Percentiles rank a stretch among this genome's conserved stretches.
Conservation (phyloP, 768 basidiomycete genomes). For the Russula dissimulans region DNA sequence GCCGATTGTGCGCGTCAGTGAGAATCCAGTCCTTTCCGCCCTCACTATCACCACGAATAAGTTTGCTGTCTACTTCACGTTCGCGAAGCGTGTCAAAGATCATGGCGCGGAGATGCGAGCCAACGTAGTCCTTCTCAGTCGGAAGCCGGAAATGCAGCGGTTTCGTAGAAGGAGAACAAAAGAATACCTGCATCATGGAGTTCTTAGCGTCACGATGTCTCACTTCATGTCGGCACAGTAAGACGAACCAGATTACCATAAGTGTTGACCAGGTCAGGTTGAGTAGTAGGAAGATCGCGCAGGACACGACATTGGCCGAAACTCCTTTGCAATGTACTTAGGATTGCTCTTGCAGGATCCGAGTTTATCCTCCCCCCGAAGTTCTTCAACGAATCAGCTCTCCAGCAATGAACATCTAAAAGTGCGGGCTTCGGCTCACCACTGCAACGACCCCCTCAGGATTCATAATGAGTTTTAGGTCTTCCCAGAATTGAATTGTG, state of each 20-base stretch:
- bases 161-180: constrained; percentile 55
- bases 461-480: constrained; percentile 52
- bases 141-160: constrained; percentile 54
- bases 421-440: constrained; percentile 36
- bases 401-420: background rate
- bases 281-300: constrained; percentile 50
- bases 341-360: constrained; percentile 52
- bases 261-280: constrained; percentile 40
- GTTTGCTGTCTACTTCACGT: constrained; percentile 19
- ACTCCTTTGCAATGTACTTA: constrained; percentile 57
- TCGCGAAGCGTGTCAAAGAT: constrained; percentile 41
- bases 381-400: constrained; percentile 42
- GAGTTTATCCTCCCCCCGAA: constrained; percentile 68
- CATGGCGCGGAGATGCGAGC: constrained; percentile 55
- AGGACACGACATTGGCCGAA: constrained; percentile 79
- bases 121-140: constrained; percentile 49
- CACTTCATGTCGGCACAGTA: background rate
- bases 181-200: constrained; percentile 52
- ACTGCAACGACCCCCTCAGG: constrained; percentile 72
- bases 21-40: constrained; percentile 42
- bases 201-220: background rate
- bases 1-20: constrained; percentile 50
- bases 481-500: constrained; percentile 75
- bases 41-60: constrained; percentile 25
- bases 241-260: constrained; percentile 66